Conservation (phyloP, 2,329 filamentous ascomycete species). For the Trichoderma semiorbis region DNA sequence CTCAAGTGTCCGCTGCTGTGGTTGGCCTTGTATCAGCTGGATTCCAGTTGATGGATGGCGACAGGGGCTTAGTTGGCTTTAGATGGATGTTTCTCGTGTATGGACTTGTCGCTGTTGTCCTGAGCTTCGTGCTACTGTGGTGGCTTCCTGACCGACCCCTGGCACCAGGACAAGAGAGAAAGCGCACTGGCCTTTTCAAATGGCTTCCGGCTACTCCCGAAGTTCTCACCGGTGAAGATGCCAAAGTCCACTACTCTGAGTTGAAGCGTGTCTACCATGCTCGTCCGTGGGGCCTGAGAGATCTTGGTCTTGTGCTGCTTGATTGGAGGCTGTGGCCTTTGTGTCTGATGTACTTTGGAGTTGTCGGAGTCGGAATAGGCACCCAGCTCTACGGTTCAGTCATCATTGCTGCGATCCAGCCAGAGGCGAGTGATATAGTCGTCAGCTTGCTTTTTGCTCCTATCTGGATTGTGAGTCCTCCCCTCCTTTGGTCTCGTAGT, state of each 20-base stretch:
- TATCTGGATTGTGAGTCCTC: slow-evolving; percentile 75
- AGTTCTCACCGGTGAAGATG: slow-evolving; percentile 72
- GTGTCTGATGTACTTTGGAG: slow-evolving; percentile 88
- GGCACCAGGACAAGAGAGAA: slow-evolving; percentile 61
- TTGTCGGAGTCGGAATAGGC: slow-evolving; percentile 87
- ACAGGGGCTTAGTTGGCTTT: slow-evolving; percentile 72
- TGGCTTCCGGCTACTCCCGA: slow-evolving; percentile 69
- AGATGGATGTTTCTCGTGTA: slow-evolving; percentile 93
- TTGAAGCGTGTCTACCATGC: slow-evolving; percentile 76
- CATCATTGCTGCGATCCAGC: slow-evolving; percentile 77
- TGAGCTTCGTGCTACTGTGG: slow-evolving; percentile 75
- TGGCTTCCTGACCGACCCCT: slow-evolving; percentile 85
- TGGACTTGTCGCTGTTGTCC: slow-evolving; percentile 67
- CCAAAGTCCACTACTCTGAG: slow-evolving; percentile 77
- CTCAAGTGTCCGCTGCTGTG: slow-evolving; percentile 83
- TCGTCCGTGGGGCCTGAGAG: slow-evolving; percentile 67
- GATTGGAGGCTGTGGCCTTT: slow-evolving; percentile 90
- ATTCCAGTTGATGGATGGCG: slow-evolving; percentile 86
- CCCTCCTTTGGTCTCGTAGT: neutral
- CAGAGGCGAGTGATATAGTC: slow-evolving; percentile 66
- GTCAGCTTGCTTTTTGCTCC: slow-evolving; percentile 83
- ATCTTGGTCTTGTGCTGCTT: slow-evolving; percentile 66
- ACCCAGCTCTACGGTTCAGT: slow-evolving; percentile 85
- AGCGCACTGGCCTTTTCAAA: slow-evolving; percentile 50
- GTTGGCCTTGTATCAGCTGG: slow-evolving; percentile 87